These are phyloP conservation scores for Chrysoporthe austroafricana DNA, from an alignment of 2,329 filamentous ascomycete genomes.

Conservation along the genomic window DNA sequence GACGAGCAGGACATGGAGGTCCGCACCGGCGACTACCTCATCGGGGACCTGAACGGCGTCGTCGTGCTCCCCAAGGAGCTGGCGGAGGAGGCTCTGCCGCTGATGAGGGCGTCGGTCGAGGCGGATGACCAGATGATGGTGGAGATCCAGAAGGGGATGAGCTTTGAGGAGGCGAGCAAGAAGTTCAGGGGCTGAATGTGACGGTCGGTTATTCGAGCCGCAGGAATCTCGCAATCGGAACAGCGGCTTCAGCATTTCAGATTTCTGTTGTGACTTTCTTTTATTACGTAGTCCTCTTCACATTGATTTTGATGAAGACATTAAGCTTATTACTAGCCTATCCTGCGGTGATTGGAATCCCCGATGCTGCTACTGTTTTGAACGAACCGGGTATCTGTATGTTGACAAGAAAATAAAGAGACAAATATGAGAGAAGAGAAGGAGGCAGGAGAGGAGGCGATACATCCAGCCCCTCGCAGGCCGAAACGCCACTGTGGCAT, in stretches of 20 bases:
- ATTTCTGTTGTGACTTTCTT: not conserved
- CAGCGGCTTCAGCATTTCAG: not conserved
- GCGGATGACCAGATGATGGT: slow-evolving; percentile 48
- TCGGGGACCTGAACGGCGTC: slow-evolving; percentile 51
- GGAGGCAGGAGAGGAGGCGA: not conserved
- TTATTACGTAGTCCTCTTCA: not conserved
- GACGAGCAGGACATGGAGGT: slow-evolving; percentile 45
- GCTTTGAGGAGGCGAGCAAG: slow-evolving; percentile 48
- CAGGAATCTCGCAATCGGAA: too few species aligned
- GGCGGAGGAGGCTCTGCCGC: slow-evolving; percentile 44
- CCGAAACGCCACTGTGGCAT: not conserved
- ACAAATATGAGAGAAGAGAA: not conserved
- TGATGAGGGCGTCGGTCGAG: slow-evolving; percentile 47
- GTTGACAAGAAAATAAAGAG: not conserved
- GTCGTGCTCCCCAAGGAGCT: slow-evolving; percentile 46
- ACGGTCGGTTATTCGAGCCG: too few species aligned
- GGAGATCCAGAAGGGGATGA: slow-evolving; percentile 47
- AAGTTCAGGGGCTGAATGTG: slow-evolving; percentile 39
- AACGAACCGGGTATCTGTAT: slow-evolving; percentile 6
- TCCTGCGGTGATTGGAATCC: not conserved
- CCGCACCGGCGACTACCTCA: slow-evolving; percentile 48
- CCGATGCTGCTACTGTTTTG: not conserved
- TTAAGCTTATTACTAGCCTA: not conserved
- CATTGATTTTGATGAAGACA: not conserved
- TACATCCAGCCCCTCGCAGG: not conserved